A percentile compares a stretch with the other conserved stretches of the same genome.
Conservation (phyloP, 495 filamentous ascomycete species). For the Pseudomonodictys pantanalensis region DNA sequence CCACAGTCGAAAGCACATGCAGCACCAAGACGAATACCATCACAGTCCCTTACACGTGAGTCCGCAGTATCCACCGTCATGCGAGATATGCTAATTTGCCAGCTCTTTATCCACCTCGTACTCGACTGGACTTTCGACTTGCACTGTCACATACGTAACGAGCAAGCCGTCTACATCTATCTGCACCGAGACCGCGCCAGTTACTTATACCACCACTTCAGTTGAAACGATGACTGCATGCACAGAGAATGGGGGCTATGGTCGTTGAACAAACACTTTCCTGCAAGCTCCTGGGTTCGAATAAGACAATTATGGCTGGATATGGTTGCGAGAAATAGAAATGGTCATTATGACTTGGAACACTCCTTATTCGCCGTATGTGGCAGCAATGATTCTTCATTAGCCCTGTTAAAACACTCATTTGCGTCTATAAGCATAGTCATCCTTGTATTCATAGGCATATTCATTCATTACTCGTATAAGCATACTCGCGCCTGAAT, state of each 20-base stretch:
- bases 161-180: neutral
- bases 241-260: slow-evolving; percentile 17
- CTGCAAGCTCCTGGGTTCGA: too few species aligned
- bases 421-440: too few species aligned
- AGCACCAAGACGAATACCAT: slow-evolving; percentile 1
- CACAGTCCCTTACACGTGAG: slow-evolving; percentile 27
- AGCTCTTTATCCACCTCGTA: slow-evolving; percentile 19
- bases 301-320: too few species aligned
- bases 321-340: too few species aligned
- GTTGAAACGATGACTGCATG: slow-evolving; percentile 21
- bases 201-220: slow-evolving; percentile 21
- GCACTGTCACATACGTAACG: slow-evolving; percentile 12
- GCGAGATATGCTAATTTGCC: neutral
- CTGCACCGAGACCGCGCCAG: slow-evolving; percentile 19
- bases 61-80: neutral
- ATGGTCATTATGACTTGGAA: too few species aligned
- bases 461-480: too few species aligned
- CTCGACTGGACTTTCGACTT: slow-evolving; percentile 12
- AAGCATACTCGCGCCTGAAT: too few species aligned
- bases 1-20: slow-evolving; percentile 1
- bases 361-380: too few species aligned
- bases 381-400: too few species aligned
- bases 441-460: too few species aligned
- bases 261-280: too few species aligned
- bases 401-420: too few species aligned